These are phyloP conservation scores for Lasiodiplodia sp. DNA, from an alignment of 2,329 filamentous ascomycete genomes.

Conservation along the genomic window DNA sequence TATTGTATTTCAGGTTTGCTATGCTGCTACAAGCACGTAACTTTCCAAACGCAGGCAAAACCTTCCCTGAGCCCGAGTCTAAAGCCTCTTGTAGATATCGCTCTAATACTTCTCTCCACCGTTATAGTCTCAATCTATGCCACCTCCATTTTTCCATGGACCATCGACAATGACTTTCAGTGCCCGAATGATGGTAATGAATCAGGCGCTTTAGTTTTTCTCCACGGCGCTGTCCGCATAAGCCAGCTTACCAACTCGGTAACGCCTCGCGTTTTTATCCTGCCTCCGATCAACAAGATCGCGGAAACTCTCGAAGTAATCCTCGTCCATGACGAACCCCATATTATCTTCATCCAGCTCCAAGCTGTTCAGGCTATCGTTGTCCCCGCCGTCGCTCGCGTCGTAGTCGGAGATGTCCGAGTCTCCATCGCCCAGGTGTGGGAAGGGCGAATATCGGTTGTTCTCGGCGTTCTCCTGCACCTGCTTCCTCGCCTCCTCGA, in stretches of 20 bases:
- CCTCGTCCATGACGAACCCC: neutral
- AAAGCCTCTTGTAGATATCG: too few relatives aligned
- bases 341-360: neutral
- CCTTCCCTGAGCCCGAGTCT: too few relatives aligned
- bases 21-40: too few relatives aligned
- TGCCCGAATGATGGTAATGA: neutral
- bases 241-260: neutral
- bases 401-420: neutral
- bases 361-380: neutral
- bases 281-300: rapidly evolving
- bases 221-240: too few relatives aligned
- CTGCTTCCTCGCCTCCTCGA: neutral
- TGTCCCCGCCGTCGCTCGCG: neutral
- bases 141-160: too few relatives aligned
- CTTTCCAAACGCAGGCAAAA: too few relatives aligned
- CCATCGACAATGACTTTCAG: neutral
- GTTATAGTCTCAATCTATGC: too few relatives aligned
- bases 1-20: too few relatives aligned
- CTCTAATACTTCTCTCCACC: too few relatives aligned
- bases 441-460: too few relatives aligned
- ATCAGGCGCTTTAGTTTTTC: too few relatives aligned
- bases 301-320: neutral
- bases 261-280: neutral
- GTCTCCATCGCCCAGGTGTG: too few relatives aligned
- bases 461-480: neutral